These are phyloP conservation scores for Tetrahymena elliotti DNA, from an alignment of 73 alveolate genomes.

Conservation along the genomic window DNA sequence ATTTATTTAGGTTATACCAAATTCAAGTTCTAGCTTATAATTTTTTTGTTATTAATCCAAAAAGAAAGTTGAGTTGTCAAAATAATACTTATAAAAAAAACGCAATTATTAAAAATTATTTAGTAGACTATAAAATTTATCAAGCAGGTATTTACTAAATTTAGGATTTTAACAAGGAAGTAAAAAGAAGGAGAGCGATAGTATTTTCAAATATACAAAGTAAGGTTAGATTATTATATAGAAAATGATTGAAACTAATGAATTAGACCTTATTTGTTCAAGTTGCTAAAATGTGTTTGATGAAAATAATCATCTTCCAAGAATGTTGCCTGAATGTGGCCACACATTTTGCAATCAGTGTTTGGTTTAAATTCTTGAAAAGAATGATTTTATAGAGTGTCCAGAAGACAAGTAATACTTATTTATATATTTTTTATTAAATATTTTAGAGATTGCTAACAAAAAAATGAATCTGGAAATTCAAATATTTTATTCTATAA, in stretches of 20 bases:
- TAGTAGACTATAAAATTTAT: neutral
- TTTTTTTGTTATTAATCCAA: neutral
- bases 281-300: neutral
- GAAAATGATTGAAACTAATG: neutral
- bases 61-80: too few relatives aligned
- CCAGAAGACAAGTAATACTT: constrained; percentile 45
- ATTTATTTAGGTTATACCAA: too few relatives aligned
- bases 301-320: constrained; percentile 22
- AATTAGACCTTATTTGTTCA: neutral
- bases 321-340: constrained; percentile 65
- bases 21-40: neutral
- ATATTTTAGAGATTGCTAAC: neutral
- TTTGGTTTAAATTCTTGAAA: constrained; percentile 5
- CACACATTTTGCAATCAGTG: constrained; percentile 57
- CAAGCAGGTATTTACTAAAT: neutral
- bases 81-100: too few relatives aligned
- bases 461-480: neutral
- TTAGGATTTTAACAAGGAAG: neutral
- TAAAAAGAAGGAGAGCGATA: too few relatives aligned
- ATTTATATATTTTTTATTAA: neutral
- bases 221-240: neutral
- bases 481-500: neutral
- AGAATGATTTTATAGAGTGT: constrained; percentile 35
- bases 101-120: neutral
- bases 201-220: too few relatives aligned